These are phyloP conservation scores for Mortierella alpina DNA, from an alignment of 192 early-diverging fungal genomes.

Conservation along the genomic window DNA sequence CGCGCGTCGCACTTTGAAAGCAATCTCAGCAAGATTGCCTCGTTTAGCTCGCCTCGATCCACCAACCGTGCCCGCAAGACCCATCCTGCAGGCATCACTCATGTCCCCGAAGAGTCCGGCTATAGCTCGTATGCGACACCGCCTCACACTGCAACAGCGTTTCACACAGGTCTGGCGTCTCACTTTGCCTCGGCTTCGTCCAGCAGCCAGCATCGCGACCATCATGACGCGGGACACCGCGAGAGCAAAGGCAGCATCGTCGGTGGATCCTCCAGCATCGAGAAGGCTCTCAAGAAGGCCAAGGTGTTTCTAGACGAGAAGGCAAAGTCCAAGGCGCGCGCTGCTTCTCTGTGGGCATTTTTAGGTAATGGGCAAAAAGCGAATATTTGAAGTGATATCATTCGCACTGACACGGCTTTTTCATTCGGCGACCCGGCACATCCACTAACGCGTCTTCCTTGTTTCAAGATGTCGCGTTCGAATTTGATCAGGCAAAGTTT, in stretches of 20 bases:
- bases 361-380: conserved; percentile 63
- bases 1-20: conserved; percentile 15
- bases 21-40: conserved; percentile 43
- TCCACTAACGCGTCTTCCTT: neutral
- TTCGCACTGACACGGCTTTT: neutral
- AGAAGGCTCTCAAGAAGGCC: conserved; percentile 78
- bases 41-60: conserved; percentile 43
- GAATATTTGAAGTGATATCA: neutral
- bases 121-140: conserved; percentile 31
- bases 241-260: conserved; percentile 26
- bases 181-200: conserved; percentile 36
- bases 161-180: conserved; percentile 31
- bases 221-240: conserved; percentile 34
- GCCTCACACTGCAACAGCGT: conserved; percentile 42
- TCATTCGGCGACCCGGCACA: neutral
- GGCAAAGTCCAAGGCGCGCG: conserved; percentile 77
- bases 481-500: conserved; percentile 79
- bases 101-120: conserved; percentile 31
- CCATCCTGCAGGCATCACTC: conserved; percentile 28
- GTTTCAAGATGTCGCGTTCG: conserved; percentile 66
- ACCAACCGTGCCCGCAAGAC: conserved; percentile 37
- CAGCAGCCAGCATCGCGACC: conserved; percentile 21
- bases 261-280: conserved; percentile 48
- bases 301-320: conserved; percentile 84
- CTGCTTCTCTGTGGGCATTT: conserved; percentile 74